phyloP scores from a whole-genome alignment of 179 eudicot species.

The Beta corolliflora region DNA sequence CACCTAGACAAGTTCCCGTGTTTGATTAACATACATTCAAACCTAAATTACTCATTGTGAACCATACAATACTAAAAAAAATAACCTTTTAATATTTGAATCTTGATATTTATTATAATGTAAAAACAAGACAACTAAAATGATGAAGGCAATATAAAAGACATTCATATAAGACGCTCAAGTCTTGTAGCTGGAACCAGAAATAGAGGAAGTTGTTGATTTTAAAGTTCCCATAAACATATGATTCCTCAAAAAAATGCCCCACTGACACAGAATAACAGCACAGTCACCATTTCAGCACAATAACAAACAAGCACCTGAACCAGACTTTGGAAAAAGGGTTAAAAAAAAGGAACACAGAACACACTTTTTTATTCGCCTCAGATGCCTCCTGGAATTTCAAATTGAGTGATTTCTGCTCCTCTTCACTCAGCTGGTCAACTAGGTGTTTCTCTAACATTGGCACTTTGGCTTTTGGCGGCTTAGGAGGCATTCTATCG shows the following conservation, averaged over 20 bases:
- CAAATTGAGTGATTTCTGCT: conserved; percentile 76
- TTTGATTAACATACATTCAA: too few species aligned
- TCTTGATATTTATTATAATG: too few species aligned
- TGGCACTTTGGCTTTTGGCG: conserved; percentile 82
- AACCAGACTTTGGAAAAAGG: background rate
- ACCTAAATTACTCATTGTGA: too few species aligned
- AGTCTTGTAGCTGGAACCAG: background rate
- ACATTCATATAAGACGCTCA: background rate
- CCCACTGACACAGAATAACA: background rate
- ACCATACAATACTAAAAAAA: too few species aligned
- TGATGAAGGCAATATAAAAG: background rate
- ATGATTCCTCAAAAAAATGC: background rate
- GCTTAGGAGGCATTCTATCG: conserved; percentile 58
- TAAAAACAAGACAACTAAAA: background rate
- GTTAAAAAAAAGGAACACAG: background rate
- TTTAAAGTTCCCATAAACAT: background rate
- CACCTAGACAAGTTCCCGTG: too few species aligned
- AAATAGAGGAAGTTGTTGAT: background rate
- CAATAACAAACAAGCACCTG: background rate
- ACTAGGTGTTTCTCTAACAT: conserved; percentile 83
- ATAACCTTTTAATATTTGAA: too few species aligned
- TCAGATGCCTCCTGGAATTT: conserved; percentile 92
- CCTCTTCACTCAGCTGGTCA: conserved; percentile 89
- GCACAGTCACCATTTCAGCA: conserved; percentile 8
- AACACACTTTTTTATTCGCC: conserved; percentile 74